Evolutionary conservation across 768 basidiomycete genomes (phyloP), one percentile per base, ranked within the genome.

Genomic region (Myochromella boudieri): DNA sequence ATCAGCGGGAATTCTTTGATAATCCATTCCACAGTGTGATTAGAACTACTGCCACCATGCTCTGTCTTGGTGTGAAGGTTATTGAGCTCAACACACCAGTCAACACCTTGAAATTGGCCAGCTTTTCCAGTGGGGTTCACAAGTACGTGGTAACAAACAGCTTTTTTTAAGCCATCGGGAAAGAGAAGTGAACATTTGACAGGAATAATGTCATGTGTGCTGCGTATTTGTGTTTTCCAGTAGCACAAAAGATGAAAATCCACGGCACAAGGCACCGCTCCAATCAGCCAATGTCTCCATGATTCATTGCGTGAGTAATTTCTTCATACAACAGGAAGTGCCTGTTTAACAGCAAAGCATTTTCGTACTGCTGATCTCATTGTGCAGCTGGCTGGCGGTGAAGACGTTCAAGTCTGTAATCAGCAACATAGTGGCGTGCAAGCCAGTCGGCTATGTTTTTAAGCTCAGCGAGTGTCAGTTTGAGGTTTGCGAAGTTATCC

Each of bases 311-410:
- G 37, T 65, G 52, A 0, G 56, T 48, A 1, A 71, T 22, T 22
- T 73, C 70, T 18, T 68, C 62, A 37, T 75, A 74, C 0, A 72
- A 55, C 3, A 70, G 32, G 1, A 64, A 48, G 27, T 67, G 66
- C 18, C 63, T 51, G 15, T 72, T 58, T 3, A 54, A 24, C 0
- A 68, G 44, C 20, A 65, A 22, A 1, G 45, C 43, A 36, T 73
- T 71, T 44, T 68, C 64, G 6, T 48, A 49, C 10, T 61, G 56
- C 20, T 60, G 12, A 42, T 70, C 68, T 4, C 62, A 7, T 5
- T 37, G 12, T 6, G 47, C 27, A 6, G n/a, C 33, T 17, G 17
- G 37, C 9, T 37, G 37, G 9, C 37, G 7, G 18, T 21, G 28
- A 29, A 29, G 28, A 29, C 28, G 28, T 14, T 29, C 28, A 6